phyloP scores from a whole-genome alignment of 495 filamentous ascomycete species.

The Echria macrotheca region DNA sequence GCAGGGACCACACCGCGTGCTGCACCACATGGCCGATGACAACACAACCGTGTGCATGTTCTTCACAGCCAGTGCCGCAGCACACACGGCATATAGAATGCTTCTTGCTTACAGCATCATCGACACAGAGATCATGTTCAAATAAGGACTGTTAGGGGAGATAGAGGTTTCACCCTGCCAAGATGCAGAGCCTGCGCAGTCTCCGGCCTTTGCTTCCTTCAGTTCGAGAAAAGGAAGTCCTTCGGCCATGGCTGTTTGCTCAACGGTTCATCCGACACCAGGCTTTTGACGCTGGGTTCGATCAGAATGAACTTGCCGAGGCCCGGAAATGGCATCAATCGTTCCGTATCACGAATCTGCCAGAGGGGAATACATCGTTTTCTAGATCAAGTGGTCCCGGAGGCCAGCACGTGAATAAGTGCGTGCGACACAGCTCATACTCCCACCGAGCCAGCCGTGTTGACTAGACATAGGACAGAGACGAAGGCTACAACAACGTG shows the following conservation, averaged over 20 bases:
- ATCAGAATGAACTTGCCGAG: conserved; percentile 57
- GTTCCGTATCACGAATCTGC: conserved; percentile 59
- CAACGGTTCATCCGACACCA: conserved; percentile 28
- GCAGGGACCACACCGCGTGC: too few relatives aligned
- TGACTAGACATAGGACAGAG: conserved; percentile 60
- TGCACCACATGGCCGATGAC: too few relatives aligned
- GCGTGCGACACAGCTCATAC: conserved; percentile 26
- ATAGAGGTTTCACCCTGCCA: too few relatives aligned
- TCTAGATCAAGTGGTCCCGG: conserved; percentile 88
- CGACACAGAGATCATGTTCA: too few relatives aligned
- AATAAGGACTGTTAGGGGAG: too few relatives aligned
- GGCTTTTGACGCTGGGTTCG: conserved; percentile 34
- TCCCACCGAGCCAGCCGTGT: not conserved
- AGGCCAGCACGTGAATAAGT: conserved; percentile 98
- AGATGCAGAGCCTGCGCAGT: too few relatives aligned
- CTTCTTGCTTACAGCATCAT: too few relatives aligned
- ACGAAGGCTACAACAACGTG: conserved; percentile 77
- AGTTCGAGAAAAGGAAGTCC: too few relatives aligned
- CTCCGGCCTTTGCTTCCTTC: too few relatives aligned
- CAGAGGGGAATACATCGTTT: conserved; percentile 64
- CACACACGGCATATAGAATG: too few relatives aligned
- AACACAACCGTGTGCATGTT: too few relatives aligned
- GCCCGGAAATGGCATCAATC: conserved; percentile 71
- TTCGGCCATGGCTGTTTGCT: conserved; percentile 4
- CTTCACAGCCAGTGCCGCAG: too few relatives aligned